phyloP scores from a whole-genome alignment of 2,329 filamentous ascomycete genomes.

The Ophiocordyceps camponoti-leonardi region DNA sequence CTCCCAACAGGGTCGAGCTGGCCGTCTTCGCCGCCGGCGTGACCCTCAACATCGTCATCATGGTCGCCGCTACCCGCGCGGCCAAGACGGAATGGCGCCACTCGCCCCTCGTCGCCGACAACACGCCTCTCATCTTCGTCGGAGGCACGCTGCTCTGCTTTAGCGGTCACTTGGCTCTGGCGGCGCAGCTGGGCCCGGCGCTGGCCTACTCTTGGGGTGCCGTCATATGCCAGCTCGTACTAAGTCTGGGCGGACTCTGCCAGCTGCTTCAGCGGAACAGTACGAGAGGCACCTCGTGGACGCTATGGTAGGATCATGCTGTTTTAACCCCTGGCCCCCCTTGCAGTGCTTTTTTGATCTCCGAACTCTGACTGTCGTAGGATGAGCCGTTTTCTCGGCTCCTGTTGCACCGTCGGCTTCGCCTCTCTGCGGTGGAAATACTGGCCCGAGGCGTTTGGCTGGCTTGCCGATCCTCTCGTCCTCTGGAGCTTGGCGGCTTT shows the following conservation, averaged over 20 bases:
- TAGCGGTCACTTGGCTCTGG: slow-evolving; percentile 4
- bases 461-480: slow-evolving; percentile 3
- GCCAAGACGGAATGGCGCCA: slow-evolving; percentile 3
- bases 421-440: slow-evolving; percentile 4
- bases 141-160: slow-evolving; percentile 3
- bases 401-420: slow-evolving; percentile 4
- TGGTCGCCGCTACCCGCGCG: slow-evolving; percentile 2
- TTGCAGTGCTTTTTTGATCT: too few relatives aligned
- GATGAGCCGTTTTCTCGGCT: slow-evolving; percentile 4
- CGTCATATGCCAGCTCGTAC: slow-evolving; percentile 4
- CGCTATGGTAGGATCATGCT: slow-evolving; percentile 2
- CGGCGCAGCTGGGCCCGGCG: slow-evolving; percentile 4
- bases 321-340: too few relatives aligned
- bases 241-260: slow-evolving; percentile 4
- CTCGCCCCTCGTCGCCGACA: slow-evolving; percentile 3
- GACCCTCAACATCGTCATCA: slow-evolving; percentile 4
- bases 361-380: too few relatives aligned
- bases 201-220: slow-evolving; percentile 5
- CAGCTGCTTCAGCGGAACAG: slow-evolving; percentile 4
- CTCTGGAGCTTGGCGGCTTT: slow-evolving; percentile 4
- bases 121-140: slow-evolving; percentile 2
- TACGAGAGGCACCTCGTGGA: slow-evolving; percentile 3
- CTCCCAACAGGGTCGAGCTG: slow-evolving; percentile 3
- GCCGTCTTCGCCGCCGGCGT: slow-evolving; percentile 2
- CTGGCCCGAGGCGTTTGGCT: slow-evolving; percentile 4